Evolutionary conservation across 2,329 filamentous ascomycete genomes (phyloP).

Genomic region (Aureobasidium subglaciale): DNA sequence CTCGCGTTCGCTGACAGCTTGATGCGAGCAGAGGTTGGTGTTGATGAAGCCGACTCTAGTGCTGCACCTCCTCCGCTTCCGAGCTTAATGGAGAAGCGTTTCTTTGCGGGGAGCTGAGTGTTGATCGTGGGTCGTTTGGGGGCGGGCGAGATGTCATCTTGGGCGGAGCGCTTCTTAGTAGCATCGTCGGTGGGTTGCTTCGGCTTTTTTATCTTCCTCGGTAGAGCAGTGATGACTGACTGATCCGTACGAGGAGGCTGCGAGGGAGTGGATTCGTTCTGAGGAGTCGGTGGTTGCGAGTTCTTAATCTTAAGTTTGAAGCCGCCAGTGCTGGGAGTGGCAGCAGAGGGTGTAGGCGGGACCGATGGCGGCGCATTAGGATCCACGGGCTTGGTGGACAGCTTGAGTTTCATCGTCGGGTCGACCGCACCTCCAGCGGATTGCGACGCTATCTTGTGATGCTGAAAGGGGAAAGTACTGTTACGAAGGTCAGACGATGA

Average conservation of each 20-base stretch:
- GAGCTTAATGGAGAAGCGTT: slow-evolving; percentile 29
- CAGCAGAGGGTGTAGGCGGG: slow-evolving; percentile 19
- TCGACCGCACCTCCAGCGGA: not conserved
- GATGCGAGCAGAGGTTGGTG: slow-evolving; percentile 4
- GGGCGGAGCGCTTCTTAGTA: slow-evolving; percentile 29
- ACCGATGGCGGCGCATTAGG: slow-evolving; percentile 17
- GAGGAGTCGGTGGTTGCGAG: slow-evolving; percentile 21
- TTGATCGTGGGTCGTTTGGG: slow-evolving; percentile 25
- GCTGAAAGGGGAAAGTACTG: not conserved
- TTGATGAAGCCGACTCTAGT: not conserved
- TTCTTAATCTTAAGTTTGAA: slow-evolving; percentile 36
- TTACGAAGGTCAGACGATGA: not conserved
- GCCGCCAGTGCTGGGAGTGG: slow-evolving; percentile 18
- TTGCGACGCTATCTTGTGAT: not conserved
- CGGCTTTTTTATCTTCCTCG: slow-evolving; percentile 28
- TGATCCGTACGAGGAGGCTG: not conserved
- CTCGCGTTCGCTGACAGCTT: not conserved
- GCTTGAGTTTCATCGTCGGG: slow-evolving; percentile 19
- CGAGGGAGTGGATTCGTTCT: slow-evolving; percentile 22
- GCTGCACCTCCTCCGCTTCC: slow-evolving; percentile 12
- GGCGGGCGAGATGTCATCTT: slow-evolving; percentile 27
- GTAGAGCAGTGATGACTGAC: slow-evolving; percentile 18
- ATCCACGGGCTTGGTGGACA: slow-evolving; percentile 17
- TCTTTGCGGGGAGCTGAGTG: slow-evolving; percentile 20
- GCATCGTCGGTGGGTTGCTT: slow-evolving; percentile 24